A percentile compares a stretch with the other conserved stretches of the same genome.
Evolutionary conservation across 495 filamentous ascomycete genomes (phyloP).

Genomic region (Aspergillus taichungensis): DNA sequence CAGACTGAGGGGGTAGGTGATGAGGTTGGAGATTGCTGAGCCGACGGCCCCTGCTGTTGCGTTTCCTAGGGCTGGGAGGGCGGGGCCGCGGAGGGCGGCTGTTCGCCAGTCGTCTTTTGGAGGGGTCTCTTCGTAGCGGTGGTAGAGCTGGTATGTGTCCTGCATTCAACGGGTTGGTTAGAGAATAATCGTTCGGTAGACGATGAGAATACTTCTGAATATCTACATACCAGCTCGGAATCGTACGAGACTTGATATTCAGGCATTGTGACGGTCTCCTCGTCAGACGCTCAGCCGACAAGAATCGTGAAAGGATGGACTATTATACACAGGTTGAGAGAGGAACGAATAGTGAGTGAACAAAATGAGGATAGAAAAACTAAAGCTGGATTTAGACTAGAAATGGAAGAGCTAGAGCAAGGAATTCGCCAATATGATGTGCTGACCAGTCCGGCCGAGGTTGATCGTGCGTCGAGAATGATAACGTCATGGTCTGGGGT

Average conservation of each 20-base stretch:
- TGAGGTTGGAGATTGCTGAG: conserved; percentile 69
- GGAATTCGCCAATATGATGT: not conserved
- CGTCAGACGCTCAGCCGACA: too few relatives aligned
- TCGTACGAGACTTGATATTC: conserved; percentile 27
- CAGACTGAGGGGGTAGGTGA: conserved; percentile 78
- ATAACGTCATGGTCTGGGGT: conserved; percentile 6
- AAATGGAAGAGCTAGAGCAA: too few relatives aligned
- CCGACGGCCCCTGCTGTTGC: conserved; percentile 73
- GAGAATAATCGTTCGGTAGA: conserved; percentile 1
- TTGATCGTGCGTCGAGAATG: not conserved
- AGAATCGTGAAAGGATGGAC: too few relatives aligned
- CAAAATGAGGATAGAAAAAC: too few relatives aligned
- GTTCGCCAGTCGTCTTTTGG: conserved; percentile 27
- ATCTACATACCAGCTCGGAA: conserved; percentile 20
- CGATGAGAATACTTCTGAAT: not conserved
- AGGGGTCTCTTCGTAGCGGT: conserved; percentile 32
- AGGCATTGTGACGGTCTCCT: conserved; percentile 15
- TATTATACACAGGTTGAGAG: too few relatives aligned
- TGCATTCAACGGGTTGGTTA: conserved; percentile 8
- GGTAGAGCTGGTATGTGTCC: conserved; percentile 45
- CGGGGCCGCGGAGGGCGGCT: conserved; percentile 35
- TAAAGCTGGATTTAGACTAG: too few relatives aligned
- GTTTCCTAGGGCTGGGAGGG: conserved; percentile 81
- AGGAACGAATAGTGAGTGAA: too few relatives aligned
- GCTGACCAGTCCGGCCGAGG: conserved; percentile 3